Evolutionary conservation across 352 stramenopile genomes (phyloP), one percentile per base, ranked within the genome.

Genomic region (Phytophthora quininea): DNA sequence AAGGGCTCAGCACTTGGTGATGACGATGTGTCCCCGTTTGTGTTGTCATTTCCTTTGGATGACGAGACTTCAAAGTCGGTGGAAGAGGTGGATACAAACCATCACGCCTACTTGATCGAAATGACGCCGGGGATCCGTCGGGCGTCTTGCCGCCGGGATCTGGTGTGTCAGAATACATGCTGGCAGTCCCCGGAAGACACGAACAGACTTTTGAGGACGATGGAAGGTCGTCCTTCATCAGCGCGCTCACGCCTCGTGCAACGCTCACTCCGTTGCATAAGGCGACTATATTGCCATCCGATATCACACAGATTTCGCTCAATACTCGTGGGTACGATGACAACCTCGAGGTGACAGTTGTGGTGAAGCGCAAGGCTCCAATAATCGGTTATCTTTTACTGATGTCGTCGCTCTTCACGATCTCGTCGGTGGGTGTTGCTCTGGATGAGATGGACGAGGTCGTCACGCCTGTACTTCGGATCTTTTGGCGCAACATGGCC

Each of bases 401-500:
- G 27, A 43, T 92, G 14, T 83, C 69, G 47, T 87, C 80, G 54
- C 57, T 95, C n/a, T 80, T 92, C 32, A 90, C 85, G 14, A 82
- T 95, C 45, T 82, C 85, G 24, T 93, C 87, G 1, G 79, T 95
- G 12, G 87, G 87, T 35, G 85, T 93, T 45, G 87, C 85, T 27
- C 62, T 95, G 15, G 87, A 92, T 71, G 79, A 91, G 55, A 67
- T 89, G 14, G 73, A 83, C 27, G 54, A 79, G 58, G 76, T 86
- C 50, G 73, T 88, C 7, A 61, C 69, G 2, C 86, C 91, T 11
- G 53, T 91, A 38, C 79, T 97, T 71, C 96, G 96, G 62, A 82
- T 97, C 32, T 90, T 93, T 27, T 97, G 91, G 91, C 78, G 88
- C 19, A 89, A 95, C 59, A 87, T 60, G 32, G 84, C 76, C 19